Evolutionary conservation across 148 eudicot species (phyloP).

Genomic region (Nyssa sinensis): DNA sequence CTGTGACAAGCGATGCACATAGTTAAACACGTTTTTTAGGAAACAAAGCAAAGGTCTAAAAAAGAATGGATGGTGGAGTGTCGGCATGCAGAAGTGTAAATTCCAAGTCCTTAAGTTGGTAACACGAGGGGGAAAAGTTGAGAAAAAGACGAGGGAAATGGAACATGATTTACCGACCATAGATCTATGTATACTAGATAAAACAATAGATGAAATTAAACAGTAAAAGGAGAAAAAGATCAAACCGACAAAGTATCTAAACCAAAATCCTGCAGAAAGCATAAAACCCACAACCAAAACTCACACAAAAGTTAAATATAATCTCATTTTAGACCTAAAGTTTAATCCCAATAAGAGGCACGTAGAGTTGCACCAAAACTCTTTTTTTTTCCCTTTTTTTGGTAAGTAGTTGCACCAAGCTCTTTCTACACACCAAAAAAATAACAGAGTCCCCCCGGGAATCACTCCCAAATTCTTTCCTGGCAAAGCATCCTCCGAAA

Average conservation of each 20-base stretch:
- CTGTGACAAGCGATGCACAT: not conserved
- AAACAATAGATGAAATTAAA: not conserved
- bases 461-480: not conserved
- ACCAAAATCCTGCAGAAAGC: not conserved
- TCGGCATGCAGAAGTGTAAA: not conserved
- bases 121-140: not conserved
- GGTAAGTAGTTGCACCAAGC: too few species aligned
- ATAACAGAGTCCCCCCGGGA: not conserved
- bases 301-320: not conserved
- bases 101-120: not conserved
- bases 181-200: not conserved
- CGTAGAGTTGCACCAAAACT: not conserved
- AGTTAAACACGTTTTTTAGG: not conserved
- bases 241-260: not conserved
- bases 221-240: not conserved
- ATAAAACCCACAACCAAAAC: not conserved
- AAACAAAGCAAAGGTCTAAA: not conserved
- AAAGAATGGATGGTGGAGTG: not conserved
- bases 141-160: not conserved
- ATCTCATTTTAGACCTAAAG: not conserved
- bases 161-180: not conserved
- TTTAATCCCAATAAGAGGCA: not conserved
- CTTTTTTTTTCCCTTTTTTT: too few species aligned
- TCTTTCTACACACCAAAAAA: not conserved
- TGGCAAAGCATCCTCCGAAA: not conserved